phyloP scores from a whole-genome alignment of 192 early-diverging fungal genomes.

The Podila horticola region DNA sequence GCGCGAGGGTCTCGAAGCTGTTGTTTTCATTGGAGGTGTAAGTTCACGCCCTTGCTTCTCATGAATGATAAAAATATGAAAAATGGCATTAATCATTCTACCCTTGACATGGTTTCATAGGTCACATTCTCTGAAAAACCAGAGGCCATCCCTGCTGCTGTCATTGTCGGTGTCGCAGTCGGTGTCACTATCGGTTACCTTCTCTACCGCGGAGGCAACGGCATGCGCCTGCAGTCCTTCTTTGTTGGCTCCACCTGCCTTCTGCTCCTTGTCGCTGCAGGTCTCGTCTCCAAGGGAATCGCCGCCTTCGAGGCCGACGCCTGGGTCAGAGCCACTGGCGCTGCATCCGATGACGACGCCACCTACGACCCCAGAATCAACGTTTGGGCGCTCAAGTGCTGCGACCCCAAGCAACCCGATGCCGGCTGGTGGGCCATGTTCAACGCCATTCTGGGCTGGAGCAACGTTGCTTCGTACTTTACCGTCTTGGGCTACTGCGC shows the following conservation, averaged over 20 bases:
- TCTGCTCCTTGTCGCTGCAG: conserved; percentile 84
- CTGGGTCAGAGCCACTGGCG: conserved; percentile 69
- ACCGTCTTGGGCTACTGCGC: conserved; percentile 78
- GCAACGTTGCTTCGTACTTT: conserved; percentile 76
- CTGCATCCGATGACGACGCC: conserved; percentile 68
- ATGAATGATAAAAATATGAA: too few species aligned
- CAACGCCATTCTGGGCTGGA: conserved; percentile 83
- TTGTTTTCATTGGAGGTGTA: conserved; percentile 91
- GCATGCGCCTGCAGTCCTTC: conserved; percentile 80
- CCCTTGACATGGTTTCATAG: conserved; percentile 13
- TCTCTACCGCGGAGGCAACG: conserved; percentile 77
- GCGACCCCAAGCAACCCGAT: conserved; percentile 61
- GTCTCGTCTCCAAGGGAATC: conserved; percentile 77
- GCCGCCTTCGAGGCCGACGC: conserved; percentile 73
- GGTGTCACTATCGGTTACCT: conserved; percentile 76
- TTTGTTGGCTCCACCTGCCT: conserved; percentile 78
- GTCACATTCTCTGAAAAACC: conserved; percentile 70
- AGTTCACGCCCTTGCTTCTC: conserved; percentile 9
- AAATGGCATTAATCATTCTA: neutral
- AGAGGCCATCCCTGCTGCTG: conserved; percentile 82
- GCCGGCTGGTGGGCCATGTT: conserved; percentile 76
- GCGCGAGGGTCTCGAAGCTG: conserved; percentile 87
- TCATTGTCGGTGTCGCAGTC: conserved; percentile 71
- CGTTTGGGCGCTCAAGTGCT: conserved; percentile 72
- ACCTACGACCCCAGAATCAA: conserved; percentile 62